phyloP scores from a whole-genome alignment of 441 rosid genomes.

The Mallotus japonicus region DNA sequence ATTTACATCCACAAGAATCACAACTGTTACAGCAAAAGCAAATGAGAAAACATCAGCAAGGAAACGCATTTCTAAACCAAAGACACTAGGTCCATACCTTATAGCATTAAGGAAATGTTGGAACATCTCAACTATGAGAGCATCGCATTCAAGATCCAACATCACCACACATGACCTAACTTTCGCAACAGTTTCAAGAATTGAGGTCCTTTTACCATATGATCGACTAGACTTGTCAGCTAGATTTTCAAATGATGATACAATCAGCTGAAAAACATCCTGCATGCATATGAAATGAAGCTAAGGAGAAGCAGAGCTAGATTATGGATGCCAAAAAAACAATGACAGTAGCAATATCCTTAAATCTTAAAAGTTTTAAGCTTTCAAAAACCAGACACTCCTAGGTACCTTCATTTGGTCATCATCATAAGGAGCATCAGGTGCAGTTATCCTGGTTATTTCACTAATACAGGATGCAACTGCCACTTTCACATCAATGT shows the following conservation, averaged over 20 bases:
- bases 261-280: slow-evolving; percentile 46
- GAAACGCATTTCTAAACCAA: not conserved
- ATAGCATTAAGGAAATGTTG: slow-evolving; percentile 76
- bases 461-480: slow-evolving; percentile 98
- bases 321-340: slow-evolving; percentile 28
- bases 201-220: slow-evolving; percentile 64
- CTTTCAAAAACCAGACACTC: slow-evolving; percentile 10
- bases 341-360: slow-evolving; percentile 2
- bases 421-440: slow-evolving; percentile 97
- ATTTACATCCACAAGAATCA: not conserved
- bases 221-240: slow-evolving; percentile 69
- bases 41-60: not conserved
- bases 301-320: slow-evolving; percentile 20
- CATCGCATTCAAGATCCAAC: slow-evolving; percentile 98
- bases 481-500: slow-evolving; percentile 77
- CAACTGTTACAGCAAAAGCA: not conserved
- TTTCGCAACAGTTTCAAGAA: slow-evolving; percentile 95
- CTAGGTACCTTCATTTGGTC: slow-evolving; percentile 77
- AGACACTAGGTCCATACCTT: slow-evolving; percentile 50
- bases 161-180: slow-evolving; percentile 97
- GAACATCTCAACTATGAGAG: slow-evolving; percentile 84
- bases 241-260: slow-evolving; percentile 72
- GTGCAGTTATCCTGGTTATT: slow-evolving; percentile 98
- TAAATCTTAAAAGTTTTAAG: not conserved
- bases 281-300: slow-evolving; percentile 14